Conservation (phyloP, 352 stramenopile genomes). For the Aphanomyces cochlioides region DNA sequence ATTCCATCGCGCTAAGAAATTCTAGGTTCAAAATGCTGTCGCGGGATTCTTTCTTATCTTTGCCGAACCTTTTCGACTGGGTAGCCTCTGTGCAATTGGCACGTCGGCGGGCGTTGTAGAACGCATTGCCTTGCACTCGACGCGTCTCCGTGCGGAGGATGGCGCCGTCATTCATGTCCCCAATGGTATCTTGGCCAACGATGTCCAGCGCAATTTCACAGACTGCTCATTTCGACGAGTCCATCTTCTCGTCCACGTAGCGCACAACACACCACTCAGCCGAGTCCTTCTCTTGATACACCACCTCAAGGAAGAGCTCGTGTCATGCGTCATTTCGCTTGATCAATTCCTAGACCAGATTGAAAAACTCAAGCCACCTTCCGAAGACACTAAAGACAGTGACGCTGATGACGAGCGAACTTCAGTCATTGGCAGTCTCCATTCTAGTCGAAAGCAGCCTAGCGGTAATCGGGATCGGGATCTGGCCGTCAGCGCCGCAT, state of each 20-base stretch:
- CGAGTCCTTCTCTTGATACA: constrained; percentile 41
- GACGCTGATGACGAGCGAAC: background rate
- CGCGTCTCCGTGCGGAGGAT: constrained; percentile 59
- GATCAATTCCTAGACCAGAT: background rate
- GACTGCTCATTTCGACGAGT: constrained; percentile 50
- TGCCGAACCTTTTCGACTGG: constrained; percentile 70
- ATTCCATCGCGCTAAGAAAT: background rate
- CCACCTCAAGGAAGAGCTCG: constrained; percentile 31
- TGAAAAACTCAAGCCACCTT: background rate
- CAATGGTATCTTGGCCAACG: constrained; percentile 75
- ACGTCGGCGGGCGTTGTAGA: constrained; percentile 63
- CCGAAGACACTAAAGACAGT: background rate
- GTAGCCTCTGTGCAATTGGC: constrained; percentile 55
- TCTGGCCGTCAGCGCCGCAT: background rate
- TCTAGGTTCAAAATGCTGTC: constrained; percentile 75
- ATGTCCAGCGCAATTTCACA: constrained; percentile 60
- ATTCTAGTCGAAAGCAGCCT: background rate
- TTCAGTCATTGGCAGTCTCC: background rate
- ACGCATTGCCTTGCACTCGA: constrained; percentile 66
- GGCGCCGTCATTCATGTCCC: constrained; percentile 71
- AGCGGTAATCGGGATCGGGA: background rate
- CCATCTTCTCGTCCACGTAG: constrained; percentile 42
- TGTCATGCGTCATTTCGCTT: constrained; percentile 9
- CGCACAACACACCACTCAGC: constrained; percentile 38
- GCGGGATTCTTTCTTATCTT: constrained; percentile 82